A percentile compares a stretch with the other conserved stretches of the same genome.
phyloP scores from a whole-genome alignment of 2,329 filamentous ascomycete species.

The Penicillium sp. region DNA sequence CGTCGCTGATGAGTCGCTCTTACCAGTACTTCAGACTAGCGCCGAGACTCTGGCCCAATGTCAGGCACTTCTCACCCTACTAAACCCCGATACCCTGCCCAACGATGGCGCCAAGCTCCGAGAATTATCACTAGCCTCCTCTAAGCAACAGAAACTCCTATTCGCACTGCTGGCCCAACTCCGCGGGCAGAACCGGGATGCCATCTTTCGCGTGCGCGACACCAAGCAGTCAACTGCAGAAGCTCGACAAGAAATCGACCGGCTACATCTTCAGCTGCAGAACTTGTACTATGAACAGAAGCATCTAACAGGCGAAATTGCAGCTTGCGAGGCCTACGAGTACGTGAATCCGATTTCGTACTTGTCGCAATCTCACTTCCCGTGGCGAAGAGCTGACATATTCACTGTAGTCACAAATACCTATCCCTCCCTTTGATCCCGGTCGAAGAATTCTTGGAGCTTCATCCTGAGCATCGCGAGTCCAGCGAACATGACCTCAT shows the following conservation, averaged over 20 bases:
- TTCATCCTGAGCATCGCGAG: constrained; percentile 65
- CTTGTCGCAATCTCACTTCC: not conserved
- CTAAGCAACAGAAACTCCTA: constrained; percentile 70
- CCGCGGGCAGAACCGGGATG: constrained; percentile 72
- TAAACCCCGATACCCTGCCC: constrained; percentile 41
- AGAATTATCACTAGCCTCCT: constrained; percentile 51
- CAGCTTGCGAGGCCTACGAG: constrained; percentile 85
- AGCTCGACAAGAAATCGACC: constrained; percentile 80
- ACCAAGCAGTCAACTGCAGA: constrained; percentile 82
- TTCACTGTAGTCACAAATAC: constrained; percentile 58
- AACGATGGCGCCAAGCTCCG: constrained; percentile 42
- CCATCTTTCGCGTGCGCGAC: constrained; percentile 69
- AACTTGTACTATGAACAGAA: constrained; percentile 95
- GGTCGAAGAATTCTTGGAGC: constrained; percentile 66
- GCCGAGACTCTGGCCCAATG: constrained; percentile 64
- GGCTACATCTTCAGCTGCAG: constrained; percentile 81
- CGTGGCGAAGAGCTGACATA: constrained; percentile 5
- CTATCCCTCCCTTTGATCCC: constrained; percentile 75
- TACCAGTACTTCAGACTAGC: constrained; percentile 63
- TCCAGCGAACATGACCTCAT: constrained; percentile 72
- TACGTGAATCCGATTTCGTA: constrained; percentile 42
- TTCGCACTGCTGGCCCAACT: constrained; percentile 70
- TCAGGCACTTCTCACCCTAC: constrained; percentile 49
- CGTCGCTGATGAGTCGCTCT: constrained; percentile 57
- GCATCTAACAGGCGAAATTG: constrained; percentile 80